A percentile compares a stretch with the other conserved stretches of the same genome.
Evolutionary conservation across 805 yeast genomes (phyloP).

Genomic region (Metschnikowia gelsemii): DNA sequence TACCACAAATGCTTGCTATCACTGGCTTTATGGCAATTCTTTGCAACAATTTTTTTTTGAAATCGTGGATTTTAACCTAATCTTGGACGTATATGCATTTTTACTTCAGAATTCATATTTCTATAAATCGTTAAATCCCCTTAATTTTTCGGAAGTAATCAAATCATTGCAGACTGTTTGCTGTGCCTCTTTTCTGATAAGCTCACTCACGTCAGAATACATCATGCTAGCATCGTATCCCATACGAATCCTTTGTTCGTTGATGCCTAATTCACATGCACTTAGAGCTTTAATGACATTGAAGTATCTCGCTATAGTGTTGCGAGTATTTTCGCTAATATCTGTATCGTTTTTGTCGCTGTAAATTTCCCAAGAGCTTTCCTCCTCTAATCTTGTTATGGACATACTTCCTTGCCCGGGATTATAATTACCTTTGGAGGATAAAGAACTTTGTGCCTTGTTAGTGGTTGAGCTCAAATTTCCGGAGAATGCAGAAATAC

Average conservation of each 20-base stretch:
- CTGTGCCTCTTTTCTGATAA: slow-evolving; percentile 73
- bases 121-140: slow-evolving; percentile 43
- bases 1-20: neutral
- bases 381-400: slow-evolving; percentile 86
- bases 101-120: neutral
- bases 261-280: slow-evolving; percentile 82
- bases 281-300: slow-evolving; percentile 82
- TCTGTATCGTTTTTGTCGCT: slow-evolving; percentile 77
- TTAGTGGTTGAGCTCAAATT: slow-evolving; percentile 26
- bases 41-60: too few species aligned
- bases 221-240: slow-evolving; percentile 91
- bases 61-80: too few species aligned
- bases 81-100: slow-evolving; percentile 1
- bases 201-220: slow-evolving; percentile 46
- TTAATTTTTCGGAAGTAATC: slow-evolving; percentile 68
- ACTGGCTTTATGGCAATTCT: too few species aligned
- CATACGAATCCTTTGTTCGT: slow-evolving; percentile 71
- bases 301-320: slow-evolving; percentile 78
- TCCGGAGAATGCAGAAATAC: slow-evolving; percentile 15
- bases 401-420: slow-evolving; percentile 62
- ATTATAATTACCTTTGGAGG: slow-evolving; percentile 39
- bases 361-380: slow-evolving; percentile 92
- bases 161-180: slow-evolving; percentile 71
- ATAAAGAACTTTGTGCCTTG: slow-evolving; percentile 41
- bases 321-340: slow-evolving; percentile 61